Evolutionary conservation across 2,329 filamentous ascomycete species (phyloP).

Genomic region (Phialophora tarda): DNA sequence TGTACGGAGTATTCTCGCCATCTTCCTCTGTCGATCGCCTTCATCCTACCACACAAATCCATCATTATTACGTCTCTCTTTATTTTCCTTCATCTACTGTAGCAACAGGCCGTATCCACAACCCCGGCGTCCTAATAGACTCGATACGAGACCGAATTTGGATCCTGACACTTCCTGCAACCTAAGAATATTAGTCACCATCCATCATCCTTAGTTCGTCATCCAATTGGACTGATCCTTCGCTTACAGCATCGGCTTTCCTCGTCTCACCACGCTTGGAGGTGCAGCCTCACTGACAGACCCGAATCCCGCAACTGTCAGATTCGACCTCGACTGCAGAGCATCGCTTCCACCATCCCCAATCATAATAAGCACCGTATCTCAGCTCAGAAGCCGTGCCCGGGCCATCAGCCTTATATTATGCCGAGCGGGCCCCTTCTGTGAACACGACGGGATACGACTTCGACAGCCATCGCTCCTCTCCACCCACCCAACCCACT

Average conservation of each 20-base stretch:
- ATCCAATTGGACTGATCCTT: neutral
- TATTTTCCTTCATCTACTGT: neutral
- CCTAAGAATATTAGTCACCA: neutral
- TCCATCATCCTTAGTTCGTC: neutral
- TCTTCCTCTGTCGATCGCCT: neutral
- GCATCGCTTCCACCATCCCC: neutral
- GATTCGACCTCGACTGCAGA: neutral
- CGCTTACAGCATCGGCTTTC: slow-evolving; percentile 7
- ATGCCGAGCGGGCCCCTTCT: neutral
- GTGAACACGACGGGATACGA: neutral
- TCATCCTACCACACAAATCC: neutral
- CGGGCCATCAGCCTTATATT: slow-evolving; percentile 8
- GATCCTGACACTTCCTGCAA: neutral
- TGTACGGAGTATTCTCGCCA: neutral
- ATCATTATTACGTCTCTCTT: neutral
- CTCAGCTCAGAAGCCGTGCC: slow-evolving; percentile 7
- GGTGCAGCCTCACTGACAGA: slow-evolving; percentile 1
- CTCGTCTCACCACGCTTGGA: slow-evolving; percentile 2
- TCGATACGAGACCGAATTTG: neutral
- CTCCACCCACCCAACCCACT: neutral
- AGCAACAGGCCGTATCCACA: neutral
- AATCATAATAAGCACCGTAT: slow-evolving; percentile 21
- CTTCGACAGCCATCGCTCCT: neutral
- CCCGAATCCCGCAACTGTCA: neutral
- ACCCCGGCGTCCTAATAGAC: no score